Base-by-base conservation (phyloP, 805 yeast species). In the Candida hungchunana region DNA sequence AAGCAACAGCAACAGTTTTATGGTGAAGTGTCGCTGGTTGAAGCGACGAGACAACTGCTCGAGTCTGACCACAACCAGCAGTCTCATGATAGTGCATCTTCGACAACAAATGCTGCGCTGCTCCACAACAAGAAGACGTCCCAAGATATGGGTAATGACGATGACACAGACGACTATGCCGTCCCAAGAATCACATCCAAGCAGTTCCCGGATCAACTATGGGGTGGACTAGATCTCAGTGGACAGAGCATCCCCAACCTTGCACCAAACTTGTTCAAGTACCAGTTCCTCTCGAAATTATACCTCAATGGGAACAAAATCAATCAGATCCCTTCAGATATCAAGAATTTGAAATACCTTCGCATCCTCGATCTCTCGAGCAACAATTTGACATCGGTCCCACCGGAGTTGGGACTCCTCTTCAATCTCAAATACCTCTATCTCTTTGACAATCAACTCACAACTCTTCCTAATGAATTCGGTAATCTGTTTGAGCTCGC, bases 171-270 rank as follows among this genome's bases (percentile, higher is more conserved):
- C 41, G 84, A 79, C 45, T 85, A 81, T 50, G 82, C 79, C 53
- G 79, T 75, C 50, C 78, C 79, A 56, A 64, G 82, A 58, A 72
- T 77, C 63, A 69, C 79, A 68, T 70, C 53, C 37, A 31, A 60
- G 51, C 50, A 58, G 30, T 51, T 48, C 42, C 77, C 82, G 24
- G 81, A 79, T 41, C 97, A 89, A 63, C 72, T 84, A 55, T 93
- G 99, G 99, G 83, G 94, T 36, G 90, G 89, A 6, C 66, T 93
- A 46, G 99, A 93, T 63, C 67, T 90, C 46, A 79, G 94, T 46
- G 96, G 96, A 41, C 95, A 93, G 60, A 85, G 90, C 22, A 67
- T 93, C 34, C 66, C 76, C 43, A 72, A 75, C 39, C 47, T 90
- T 20, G 75, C 86, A n/a, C 75, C 82, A 15, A 78, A 79, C 49